Conservation (phyloP, 257 asterid genomes). For the Orobanche coerulescens region DNA sequence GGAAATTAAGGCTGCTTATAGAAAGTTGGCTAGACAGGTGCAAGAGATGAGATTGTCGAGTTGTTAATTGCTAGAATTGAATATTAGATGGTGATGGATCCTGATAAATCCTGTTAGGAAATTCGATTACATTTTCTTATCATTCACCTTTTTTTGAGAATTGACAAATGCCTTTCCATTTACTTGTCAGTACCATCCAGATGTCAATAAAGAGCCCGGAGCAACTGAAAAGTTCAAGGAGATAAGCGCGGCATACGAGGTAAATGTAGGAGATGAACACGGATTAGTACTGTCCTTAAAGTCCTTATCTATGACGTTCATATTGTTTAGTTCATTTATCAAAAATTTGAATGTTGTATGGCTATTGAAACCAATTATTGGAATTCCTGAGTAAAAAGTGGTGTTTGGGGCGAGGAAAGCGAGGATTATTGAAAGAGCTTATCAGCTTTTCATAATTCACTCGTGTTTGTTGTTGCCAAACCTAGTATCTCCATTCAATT, state of each 20-base stretch:
- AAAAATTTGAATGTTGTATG: background rate
- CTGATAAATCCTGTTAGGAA: background rate
- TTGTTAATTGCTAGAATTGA: background rate
- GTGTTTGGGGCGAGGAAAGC: background rate
- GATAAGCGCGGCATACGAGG: conserved; percentile 98
- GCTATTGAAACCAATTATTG: background rate
- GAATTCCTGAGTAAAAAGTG: background rate
- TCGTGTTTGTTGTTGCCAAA: background rate
- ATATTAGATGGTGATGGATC: background rate
- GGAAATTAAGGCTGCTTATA: conserved; percentile 92
- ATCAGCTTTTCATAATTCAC: background rate
- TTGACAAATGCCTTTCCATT: conserved; percentile 17
- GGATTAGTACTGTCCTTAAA: background rate
- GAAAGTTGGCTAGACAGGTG: conserved; percentile 96
- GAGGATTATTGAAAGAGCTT: background rate
- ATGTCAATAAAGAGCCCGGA: conserved; percentile 92
- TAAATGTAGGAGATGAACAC: conserved; percentile 29
- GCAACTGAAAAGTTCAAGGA: conserved; percentile 96
- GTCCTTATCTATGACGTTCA: background rate
- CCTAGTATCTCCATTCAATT: background rate
- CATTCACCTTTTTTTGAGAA: background rate
- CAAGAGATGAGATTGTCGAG: conserved; percentile 13
- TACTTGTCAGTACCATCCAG: conserved; percentile 76
- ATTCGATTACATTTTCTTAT: background rate
- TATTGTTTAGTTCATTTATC: conserved; percentile 13